Evolutionary conservation across 805 yeast species (phyloP), one percentile per base, ranked within the genome.

Genomic region (Candida namnaoensis): DNA sequence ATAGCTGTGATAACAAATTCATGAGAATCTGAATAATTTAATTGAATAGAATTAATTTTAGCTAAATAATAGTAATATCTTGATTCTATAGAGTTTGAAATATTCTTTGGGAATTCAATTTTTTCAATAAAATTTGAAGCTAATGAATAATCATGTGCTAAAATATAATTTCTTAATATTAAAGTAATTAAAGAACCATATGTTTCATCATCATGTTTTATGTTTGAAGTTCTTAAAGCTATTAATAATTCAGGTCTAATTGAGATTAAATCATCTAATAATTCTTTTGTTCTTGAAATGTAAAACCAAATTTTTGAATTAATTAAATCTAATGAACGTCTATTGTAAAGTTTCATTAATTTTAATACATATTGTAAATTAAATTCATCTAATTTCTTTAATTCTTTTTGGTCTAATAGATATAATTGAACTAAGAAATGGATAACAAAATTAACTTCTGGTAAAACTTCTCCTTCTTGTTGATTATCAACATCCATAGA

Each of bases 241-340:
- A 71, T 65, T 60, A 88, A 75, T 58, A 91, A 70, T 35, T 73
- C 78, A 7, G 87, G 74, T 58, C 95, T 77, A 41, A 86, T 67
- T n/a, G 75, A 61, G 39, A 71, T 66, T 44, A 77, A 64, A 49
- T 79, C 66, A 36, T 57, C 50, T 28, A 68, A 56, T 42, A 81
- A 65, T 66, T 91, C 98, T 49, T 78, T 77, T 2, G 88, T 75
- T 61, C 95, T 78, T 37, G 82, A 73, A 51, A 85, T 73, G 66
- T 88, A 91, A 60, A 91, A 93, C 98, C 98, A 93, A 46, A 85
- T 72, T 61, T 90, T 91, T 13, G 98, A 93, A 48, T 79, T 79
- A 44, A 93, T 73, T 53, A 85, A 78, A 63, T 93, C 98, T 49
- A 91, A 67, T 5, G 95, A 76, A 48, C 98, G 76, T 49, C 83